These are phyloP conservation scores for Pelargonium nanum DNA, from an alignment of 345 rosid species.

Conservation along the genomic window DNA sequence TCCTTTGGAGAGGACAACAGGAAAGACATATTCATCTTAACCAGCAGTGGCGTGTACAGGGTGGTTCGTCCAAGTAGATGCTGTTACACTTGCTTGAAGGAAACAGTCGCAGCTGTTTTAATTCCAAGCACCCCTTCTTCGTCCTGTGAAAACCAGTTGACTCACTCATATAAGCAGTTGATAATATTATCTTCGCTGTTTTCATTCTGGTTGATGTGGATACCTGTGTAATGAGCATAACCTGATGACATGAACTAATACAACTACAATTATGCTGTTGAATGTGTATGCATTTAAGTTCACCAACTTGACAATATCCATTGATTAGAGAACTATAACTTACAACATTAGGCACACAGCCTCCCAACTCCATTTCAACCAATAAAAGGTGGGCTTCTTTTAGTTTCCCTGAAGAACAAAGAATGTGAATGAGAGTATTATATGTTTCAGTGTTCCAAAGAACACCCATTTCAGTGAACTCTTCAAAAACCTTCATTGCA, in stretches of 20 bases:
- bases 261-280: conserved; percentile 50
- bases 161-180: not conserved
- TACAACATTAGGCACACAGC: conserved; percentile 67
- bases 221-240: not conserved
- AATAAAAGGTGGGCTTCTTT: conserved; percentile 71
- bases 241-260: not conserved
- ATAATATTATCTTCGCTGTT: not conserved
- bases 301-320: conserved; percentile 65
- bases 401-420: conserved; percentile 44
- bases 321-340: conserved; percentile 71
- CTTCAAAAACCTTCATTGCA: conserved; percentile 33
- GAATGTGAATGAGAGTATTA: conserved; percentile 54
- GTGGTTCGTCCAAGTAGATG: conserved; percentile 78
- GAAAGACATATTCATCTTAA: conserved; percentile 55
- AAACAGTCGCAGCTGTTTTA: conserved; percentile 26
- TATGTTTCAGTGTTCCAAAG: conserved; percentile 67
- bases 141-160: conserved; percentile 5
- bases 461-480: conserved; percentile 51
- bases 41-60: conserved; percentile 67
- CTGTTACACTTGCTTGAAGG: conserved; percentile 63
- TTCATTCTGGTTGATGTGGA: not conserved
- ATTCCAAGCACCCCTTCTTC: conserved; percentile 30
- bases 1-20: conserved; percentile 77
- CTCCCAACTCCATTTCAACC: conserved; percentile 59
- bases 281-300: conserved; percentile 70